Conservation (phyloP, 768 basidiomycete genomes). For the Boletus sp. region DNA sequence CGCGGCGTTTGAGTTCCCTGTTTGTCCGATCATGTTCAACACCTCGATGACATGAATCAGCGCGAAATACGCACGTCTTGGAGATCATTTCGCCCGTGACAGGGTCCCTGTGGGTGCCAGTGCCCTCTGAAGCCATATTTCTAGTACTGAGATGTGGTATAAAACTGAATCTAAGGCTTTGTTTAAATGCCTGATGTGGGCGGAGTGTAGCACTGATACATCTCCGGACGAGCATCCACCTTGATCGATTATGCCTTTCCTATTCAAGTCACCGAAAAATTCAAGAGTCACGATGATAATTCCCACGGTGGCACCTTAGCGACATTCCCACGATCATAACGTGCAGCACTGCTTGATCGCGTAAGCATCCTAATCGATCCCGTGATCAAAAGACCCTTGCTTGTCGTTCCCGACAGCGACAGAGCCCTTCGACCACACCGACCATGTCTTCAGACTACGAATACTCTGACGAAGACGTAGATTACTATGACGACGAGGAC, state of each 20-base stretch:
- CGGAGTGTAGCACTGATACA: slow-evolving; percentile 13
- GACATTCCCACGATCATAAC: slow-evolving; percentile 16
- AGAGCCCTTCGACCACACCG: slow-evolving; percentile 6
- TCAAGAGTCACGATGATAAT: slow-evolving; percentile 4
- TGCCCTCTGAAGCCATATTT: slow-evolving; percentile 40
- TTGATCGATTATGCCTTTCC: slow-evolving; percentile 29
- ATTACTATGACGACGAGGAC: slow-evolving; percentile 71
- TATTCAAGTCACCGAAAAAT: slow-evolving; percentile 26
- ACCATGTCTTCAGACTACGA: slow-evolving; percentile 67
- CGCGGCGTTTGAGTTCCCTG: slow-evolving; percentile 92
- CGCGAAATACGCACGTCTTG: slow-evolving; percentile 68
- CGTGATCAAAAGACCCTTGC: slow-evolving; percentile 11
- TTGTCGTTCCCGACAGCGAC: slow-evolving; percentile 20
- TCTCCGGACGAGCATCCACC: slow-evolving; percentile 28
- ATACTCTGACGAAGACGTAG: slow-evolving; percentile 63
- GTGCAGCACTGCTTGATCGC: slow-evolving; percentile 16
- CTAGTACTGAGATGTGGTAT: slow-evolving; percentile 8
- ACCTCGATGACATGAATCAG: slow-evolving; percentile 4
- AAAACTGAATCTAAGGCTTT: neutral
- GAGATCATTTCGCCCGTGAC: slow-evolving; percentile 96
- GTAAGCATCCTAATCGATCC: slow-evolving; percentile 33
- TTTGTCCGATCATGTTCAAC: slow-evolving; percentile 28
- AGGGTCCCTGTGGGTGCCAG: slow-evolving; percentile 61
- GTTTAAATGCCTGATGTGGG: neutral
- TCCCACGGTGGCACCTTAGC: neutral